These are phyloP conservation scores for Austroboletus eburneus DNA, from an alignment of 768 basidiomycete species.

Conservation along the genomic window DNA sequence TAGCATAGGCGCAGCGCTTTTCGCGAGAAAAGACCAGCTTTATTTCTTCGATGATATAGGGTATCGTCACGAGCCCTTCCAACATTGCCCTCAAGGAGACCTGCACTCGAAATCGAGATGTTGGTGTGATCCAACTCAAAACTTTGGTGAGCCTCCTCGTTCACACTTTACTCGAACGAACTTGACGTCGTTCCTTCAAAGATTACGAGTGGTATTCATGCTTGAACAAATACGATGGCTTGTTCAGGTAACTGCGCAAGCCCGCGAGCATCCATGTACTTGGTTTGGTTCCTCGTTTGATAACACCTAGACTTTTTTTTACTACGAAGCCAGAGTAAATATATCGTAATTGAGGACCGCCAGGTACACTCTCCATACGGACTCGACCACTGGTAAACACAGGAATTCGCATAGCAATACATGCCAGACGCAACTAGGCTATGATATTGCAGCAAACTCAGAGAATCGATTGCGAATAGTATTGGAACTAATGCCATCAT, in stretches of 20 bases:
- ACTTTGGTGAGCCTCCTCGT: constrained; percentile 50
- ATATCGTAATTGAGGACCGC: constrained; percentile 1
- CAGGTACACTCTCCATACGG: no score
- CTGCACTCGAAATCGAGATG: constrained; percentile 59
- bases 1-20: constrained; percentile 75
- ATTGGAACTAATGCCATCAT: constrained; percentile 65
- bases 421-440: constrained; percentile 1
- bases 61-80: constrained; percentile 76
- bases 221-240: constrained; percentile 64
- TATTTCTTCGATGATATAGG: constrained; percentile 87
- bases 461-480: constrained; percentile 88
- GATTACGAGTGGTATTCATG: constrained; percentile 90
- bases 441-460: constrained; percentile 28
- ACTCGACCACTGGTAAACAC: no score
- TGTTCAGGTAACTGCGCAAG: constrained; percentile 40
- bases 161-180: neutral
- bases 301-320: constrained; percentile 1
- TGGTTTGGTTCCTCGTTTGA: neutral
- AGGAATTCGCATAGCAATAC: neutral
- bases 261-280: constrained; percentile 1
- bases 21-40: constrained; percentile 68
- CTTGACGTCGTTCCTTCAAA: constrained; percentile 25
- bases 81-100: constrained; percentile 64
- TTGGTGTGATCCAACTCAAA: constrained; percentile 66
- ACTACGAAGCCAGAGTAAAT: neutral